phyloP scores from a whole-genome alignment of 306 rosid species.

The Hippophae tibetana region DNA sequence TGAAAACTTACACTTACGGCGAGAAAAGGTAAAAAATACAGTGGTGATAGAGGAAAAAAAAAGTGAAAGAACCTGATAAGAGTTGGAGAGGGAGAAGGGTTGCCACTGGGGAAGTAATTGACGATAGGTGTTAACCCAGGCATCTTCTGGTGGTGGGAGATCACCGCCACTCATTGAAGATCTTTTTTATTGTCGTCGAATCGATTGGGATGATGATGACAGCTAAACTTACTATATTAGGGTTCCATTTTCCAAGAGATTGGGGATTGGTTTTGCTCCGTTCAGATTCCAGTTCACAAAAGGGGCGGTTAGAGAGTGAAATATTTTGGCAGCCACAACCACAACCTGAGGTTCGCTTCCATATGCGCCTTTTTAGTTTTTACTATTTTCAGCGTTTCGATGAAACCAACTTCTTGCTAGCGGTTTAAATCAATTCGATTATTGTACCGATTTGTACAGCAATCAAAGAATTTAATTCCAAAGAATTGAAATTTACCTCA shows the following conservation, averaged over 20 bases:
- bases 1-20: neutral
- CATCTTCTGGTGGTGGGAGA: slow-evolving; percentile 40
- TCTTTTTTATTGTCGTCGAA: neutral
- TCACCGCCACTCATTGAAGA: slow-evolving; percentile 18
- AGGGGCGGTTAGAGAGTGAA: too few relatives aligned
- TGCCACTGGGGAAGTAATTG: slow-evolving; percentile 42
- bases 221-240: neutral
- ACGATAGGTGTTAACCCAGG: slow-evolving; percentile 37
- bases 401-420: too few relatives aligned
- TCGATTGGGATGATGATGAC: neutral
- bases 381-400: too few relatives aligned
- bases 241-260: neutral
- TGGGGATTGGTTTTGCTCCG: neutral
- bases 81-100: slow-evolving; percentile 25
- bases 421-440: too few relatives aligned
- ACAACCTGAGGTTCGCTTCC: too few relatives aligned
- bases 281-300: too few relatives aligned
- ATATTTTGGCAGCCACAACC: too few relatives aligned
- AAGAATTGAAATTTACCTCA: too few relatives aligned
- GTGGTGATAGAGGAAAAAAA: neutral
- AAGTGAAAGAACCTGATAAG: slow-evolving; percentile 24
- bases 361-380: too few relatives aligned
- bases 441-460: too few relatives aligned
- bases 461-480: too few relatives aligned
- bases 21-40: neutral